A percentile compares a stretch with the other conserved stretches of the same genome.
Evolutionary conservation across 2,329 filamentous ascomycete species (phyloP).

Genomic region (Grosmannia penicillata): DNA sequence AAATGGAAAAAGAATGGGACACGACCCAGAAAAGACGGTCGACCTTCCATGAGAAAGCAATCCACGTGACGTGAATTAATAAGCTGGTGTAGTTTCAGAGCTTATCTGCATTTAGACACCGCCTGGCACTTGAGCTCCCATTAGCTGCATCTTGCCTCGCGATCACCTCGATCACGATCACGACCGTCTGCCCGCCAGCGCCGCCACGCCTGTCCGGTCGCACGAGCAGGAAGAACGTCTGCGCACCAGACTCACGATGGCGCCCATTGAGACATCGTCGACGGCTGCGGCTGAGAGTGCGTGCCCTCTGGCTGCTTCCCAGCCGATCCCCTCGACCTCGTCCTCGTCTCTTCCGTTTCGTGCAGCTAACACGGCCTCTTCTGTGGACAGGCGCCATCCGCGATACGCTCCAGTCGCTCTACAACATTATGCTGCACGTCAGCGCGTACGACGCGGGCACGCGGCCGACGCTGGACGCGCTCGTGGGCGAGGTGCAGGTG

Average conservation of each 20-base stretch:
- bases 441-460: constrained; percentile 40
- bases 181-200: too few species aligned
- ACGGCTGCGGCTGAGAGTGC: constrained; percentile 9
- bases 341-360: neutral
- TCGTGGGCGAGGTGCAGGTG: constrained; percentile 36
- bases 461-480: constrained; percentile 37
- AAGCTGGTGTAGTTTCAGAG: too few species aligned
- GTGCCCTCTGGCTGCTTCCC: neutral
- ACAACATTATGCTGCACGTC: constrained; percentile 48
- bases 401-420: constrained; percentile 47
- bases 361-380: neutral
- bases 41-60: too few species aligned
- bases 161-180: too few species aligned
- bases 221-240: neutral
- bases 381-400: constrained; percentile 9
- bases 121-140: too few species aligned
- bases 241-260: constrained; percentile 17
- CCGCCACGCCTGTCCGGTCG: too few species aligned
- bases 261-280: constrained; percentile 19
- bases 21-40: too few species aligned
- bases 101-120: too few species aligned
- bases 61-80: too few species aligned
- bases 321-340: neutral
- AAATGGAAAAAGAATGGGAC: too few species aligned
- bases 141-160: too few species aligned